Percentiles rank a stretch among this genome's conserved stretches.
Conservation (phyloP, 2,329 filamentous ascomycete genomes). For the Fusarium keratoplasticum region DNA sequence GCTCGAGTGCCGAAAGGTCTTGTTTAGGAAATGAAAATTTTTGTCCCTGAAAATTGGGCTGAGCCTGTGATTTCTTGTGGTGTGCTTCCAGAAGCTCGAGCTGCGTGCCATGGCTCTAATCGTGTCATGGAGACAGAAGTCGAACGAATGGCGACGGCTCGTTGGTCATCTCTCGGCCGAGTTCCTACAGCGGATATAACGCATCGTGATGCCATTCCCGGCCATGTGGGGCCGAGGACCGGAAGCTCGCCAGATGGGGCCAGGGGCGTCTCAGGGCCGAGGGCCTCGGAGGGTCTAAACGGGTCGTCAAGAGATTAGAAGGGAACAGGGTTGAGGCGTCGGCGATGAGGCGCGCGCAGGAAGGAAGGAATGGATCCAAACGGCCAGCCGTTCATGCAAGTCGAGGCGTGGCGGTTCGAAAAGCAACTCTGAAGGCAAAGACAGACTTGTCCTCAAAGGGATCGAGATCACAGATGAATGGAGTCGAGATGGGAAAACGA, state of each 20-base stretch:
- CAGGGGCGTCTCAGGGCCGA: background rate
- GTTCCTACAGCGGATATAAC: constrained; percentile 4
- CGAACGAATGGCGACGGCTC: background rate
- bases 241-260: background rate
- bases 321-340: constrained; percentile 6
- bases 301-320: constrained; percentile 19
- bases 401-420: background rate
- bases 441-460: background rate
- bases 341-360: background rate
- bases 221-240: constrained; percentile 19
- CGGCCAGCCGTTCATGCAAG: background rate
- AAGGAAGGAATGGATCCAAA: background rate
- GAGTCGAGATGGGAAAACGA: background rate
- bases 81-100: background rate
- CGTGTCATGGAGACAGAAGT: constrained; percentile 11
- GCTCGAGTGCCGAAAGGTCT: background rate
- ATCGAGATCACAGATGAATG: background rate
- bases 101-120: background rate
- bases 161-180: constrained; percentile 25
- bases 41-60: background rate
- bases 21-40: background rate
- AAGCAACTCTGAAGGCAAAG: background rate
- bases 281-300: constrained; percentile 12
- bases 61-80: background rate
- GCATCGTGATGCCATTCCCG: constrained; percentile 7